Conservation (phyloP, 306 rosid species). For the Chamaecrista fasciculata region DNA sequence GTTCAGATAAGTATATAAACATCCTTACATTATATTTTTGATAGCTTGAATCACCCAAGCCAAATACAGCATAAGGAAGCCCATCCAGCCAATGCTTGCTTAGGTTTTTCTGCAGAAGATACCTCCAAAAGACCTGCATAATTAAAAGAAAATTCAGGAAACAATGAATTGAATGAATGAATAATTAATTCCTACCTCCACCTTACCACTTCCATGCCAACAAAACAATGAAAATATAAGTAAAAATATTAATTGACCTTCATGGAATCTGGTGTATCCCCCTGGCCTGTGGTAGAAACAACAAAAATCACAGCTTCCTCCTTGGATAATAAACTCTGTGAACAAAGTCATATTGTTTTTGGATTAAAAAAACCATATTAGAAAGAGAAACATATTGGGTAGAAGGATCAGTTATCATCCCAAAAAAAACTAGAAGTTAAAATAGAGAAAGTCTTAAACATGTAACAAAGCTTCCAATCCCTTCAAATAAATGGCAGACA, state of each 20-base stretch:
- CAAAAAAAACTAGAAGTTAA: background rate
- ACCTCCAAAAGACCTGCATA: slow-evolving; percentile 83
- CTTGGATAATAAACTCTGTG: slow-evolving; percentile 55
- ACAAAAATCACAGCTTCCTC: slow-evolving; percentile 76
- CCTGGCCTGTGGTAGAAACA: slow-evolving; percentile 97
- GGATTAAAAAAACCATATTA: background rate
- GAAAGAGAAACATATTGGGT: background rate
- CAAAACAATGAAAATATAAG: background rate
- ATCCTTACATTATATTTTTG: slow-evolving; percentile 82
- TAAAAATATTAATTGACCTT: slow-evolving; percentile 45
- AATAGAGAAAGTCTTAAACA: background rate
- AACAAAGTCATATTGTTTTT: slow-evolving; percentile 18
- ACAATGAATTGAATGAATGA: background rate
- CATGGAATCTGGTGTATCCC: slow-evolving; percentile 89
- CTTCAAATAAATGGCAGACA: background rate
- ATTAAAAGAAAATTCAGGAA: slow-evolving; percentile 21
- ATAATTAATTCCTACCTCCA: background rate
- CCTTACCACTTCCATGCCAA: background rate
- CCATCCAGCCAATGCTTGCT: slow-evolving; percentile 69
- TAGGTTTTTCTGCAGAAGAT: slow-evolving; percentile 74
- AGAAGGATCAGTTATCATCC: background rate
- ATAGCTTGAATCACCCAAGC: slow-evolving; percentile 92
- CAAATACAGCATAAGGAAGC: slow-evolving; percentile 74
- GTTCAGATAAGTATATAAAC: background rate
- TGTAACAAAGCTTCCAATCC: background rate